phyloP scores from a whole-genome alignment of 257 asterid genomes.

The Solanum chilense region DNA sequence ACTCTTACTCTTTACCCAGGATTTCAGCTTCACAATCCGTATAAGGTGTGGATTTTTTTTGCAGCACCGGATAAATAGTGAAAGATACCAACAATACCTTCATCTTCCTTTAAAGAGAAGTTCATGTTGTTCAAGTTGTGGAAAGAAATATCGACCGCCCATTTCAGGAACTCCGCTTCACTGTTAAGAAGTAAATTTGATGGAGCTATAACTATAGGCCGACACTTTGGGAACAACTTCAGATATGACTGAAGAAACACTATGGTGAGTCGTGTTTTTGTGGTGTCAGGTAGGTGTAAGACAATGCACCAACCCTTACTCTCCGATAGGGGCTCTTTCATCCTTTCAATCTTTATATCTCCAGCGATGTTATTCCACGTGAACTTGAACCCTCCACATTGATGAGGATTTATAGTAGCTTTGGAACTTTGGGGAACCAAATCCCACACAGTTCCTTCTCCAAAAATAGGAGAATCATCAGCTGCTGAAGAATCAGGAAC shows the following conservation, averaged over 20 bases:
- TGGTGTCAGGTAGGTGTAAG: no score
- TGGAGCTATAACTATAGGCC: neutral
- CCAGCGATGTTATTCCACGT: constrained; percentile 17
- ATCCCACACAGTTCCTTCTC: constrained; percentile 40
- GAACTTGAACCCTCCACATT: constrained; percentile 49
- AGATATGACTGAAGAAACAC: neutral
- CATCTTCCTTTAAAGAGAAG: neutral
- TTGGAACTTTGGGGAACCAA: constrained; percentile 23
- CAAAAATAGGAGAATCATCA: neutral
- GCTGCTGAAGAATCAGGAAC: constrained; percentile 3
- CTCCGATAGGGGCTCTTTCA: neutral
- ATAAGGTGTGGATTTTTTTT: neutral
- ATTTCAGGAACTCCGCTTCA: neutral
- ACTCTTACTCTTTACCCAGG: constrained; percentile 15
- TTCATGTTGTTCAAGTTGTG: neutral
- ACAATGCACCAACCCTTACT: no score
- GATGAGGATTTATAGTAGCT: constrained; percentile 45
- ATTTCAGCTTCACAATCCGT: neutral
- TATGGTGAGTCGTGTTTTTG: no score
- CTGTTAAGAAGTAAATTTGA: neutral
- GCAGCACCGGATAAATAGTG: neutral
- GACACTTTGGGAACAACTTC: neutral
- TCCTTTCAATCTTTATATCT: neutral
- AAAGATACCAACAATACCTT: no score
- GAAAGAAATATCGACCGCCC: neutral